Evolutionary conservation across 2,329 filamentous ascomycete species (phyloP), one percentile per base, ranked within the genome.

Genomic region (Beauveria medogensis): DNA sequence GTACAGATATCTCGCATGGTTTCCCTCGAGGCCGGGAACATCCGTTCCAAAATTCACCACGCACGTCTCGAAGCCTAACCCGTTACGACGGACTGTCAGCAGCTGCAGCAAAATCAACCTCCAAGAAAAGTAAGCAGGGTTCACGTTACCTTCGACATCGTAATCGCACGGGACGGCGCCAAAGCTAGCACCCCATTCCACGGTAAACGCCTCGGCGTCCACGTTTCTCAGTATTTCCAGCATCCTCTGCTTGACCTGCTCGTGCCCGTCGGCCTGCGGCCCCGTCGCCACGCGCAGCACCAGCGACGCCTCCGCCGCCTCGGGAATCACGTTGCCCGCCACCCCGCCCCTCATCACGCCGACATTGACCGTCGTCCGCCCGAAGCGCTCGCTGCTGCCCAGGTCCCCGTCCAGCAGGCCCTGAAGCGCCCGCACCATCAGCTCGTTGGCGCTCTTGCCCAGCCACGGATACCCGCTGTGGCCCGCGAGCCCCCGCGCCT

Each of bases 301-400:
- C 12, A 37, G 72, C 71, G 34, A 37, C 12, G 34, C 34, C 34
- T 37, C 34, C 34, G 34, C 34, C 34, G 34, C 34, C 14, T 37
- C 5, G 12, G 34, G 34, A 6, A 37, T 37, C 12, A 37, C 34
- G 12, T 37, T 37, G 34, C 34, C 34, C 20, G 73, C 68, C 44
- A 87, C 71, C 16, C 80, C 75, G 2, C 73, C 74, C 53, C 77
- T 69, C n/a, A 91, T 76, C 20, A 75, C 72, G 0, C 92, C 92
- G 41, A 96, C 81, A 66, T 96, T 96, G 68, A 96, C 77, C 0
- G 92, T 96, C 0, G 89, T 92, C 64, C 88, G 87, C 1, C 92
- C 92, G 67, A 88, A 92, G 66, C 87, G 84, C 51, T 88, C 81
- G 65, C 85, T 91, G 61, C 80, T 81, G 0, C 90, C 91, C 2